Evolutionary conservation across 768 basidiomycete genomes (phyloP), one percentile per base, ranked within the genome.

Genomic region (Pisolithus microcarpus): DNA sequence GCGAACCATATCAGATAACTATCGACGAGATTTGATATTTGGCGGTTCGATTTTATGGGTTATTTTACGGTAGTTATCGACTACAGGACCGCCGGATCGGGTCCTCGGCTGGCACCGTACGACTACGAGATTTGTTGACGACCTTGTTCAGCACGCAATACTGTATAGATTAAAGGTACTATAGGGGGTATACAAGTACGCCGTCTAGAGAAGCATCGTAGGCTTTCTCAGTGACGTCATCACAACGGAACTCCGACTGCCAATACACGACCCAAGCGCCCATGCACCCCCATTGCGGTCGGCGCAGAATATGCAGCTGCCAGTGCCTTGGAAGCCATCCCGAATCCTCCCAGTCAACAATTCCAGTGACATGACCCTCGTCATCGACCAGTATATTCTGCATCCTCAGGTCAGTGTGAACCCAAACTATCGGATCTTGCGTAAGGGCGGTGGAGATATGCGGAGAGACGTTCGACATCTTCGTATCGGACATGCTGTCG

Each of bases 261-360:
- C 50, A 50, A 30, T 49, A 30, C 18, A 50, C 45, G 21, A 54
- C 40, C 52, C 52, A 54, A 50, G 48, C 44, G 23, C 52, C 46
- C 51, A 50, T 49, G 26, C 55, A 52, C n/a, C 52, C 51, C 28
- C 53, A 28, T n/a, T 50, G 46, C 7, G 46, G 48, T 30, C 49
- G 46, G 6, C 57, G 43, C 18, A 56, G 40, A 21, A 50, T 53
- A 44, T 57, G 53, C 18, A 59, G 23, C 54, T 63, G 56, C 61
- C 61, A 63, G 43, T 59, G 56, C 7, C 21, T 36, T 13, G 61
- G 61, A 4, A 59, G 37, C 61, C 61, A 61, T 5, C 61, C 61
- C 16, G 61, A 57, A 37, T 59, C 51, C 42, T 58, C 60, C 61
- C 61, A 63, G 49, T 63, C 60, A 23, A 63, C 50, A 26, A 63